A percentile compares a stretch with the other conserved stretches of the same genome.
phyloP scores from a whole-genome alignment of 352 stramenopile species.

The Phytophthora boehmeriae region DNA sequence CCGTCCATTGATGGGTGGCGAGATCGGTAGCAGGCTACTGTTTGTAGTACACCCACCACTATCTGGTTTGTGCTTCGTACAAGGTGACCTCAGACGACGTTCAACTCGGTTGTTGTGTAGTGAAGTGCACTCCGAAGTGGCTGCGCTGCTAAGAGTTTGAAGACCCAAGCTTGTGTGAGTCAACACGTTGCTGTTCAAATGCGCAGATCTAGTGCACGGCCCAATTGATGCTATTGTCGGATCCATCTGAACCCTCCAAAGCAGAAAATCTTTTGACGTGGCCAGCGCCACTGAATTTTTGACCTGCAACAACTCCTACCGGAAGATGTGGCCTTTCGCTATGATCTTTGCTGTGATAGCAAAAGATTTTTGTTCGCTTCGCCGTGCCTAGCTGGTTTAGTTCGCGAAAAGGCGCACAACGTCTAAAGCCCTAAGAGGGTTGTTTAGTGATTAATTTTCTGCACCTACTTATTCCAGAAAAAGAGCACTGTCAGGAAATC shows the following conservation, averaged over 20 bases:
- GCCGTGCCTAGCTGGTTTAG: not conserved
- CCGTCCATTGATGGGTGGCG: not conserved
- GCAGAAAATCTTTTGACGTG: not conserved
- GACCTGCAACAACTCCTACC: too few relatives aligned
- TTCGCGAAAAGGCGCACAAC: not conserved
- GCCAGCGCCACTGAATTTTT: not conserved
- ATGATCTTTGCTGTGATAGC: not conserved
- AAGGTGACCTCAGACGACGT: too few relatives aligned
- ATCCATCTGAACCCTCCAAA: not conserved
- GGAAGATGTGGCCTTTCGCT: not conserved
- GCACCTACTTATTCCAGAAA: not conserved
- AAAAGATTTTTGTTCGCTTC: not conserved
- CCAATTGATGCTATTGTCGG: too few relatives aligned
- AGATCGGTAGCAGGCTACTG: not conserved
- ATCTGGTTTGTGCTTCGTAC: not conserved
- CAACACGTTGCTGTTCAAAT: not conserved
- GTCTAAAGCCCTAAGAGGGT: too few relatives aligned
- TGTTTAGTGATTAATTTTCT: not conserved
- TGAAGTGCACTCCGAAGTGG: not conserved
- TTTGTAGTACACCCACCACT: not conserved
- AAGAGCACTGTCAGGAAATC: not conserved
- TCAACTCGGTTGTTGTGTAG: not conserved
- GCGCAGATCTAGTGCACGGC: not conserved
- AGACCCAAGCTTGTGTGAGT: not conserved
- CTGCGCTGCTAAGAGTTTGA: not conserved